Percentiles rank a stretch among this genome's conserved stretches.
Evolutionary conservation across 306 rosid genomes (phyloP).

Genomic region (Glycyrrhiza uralensis): DNA sequence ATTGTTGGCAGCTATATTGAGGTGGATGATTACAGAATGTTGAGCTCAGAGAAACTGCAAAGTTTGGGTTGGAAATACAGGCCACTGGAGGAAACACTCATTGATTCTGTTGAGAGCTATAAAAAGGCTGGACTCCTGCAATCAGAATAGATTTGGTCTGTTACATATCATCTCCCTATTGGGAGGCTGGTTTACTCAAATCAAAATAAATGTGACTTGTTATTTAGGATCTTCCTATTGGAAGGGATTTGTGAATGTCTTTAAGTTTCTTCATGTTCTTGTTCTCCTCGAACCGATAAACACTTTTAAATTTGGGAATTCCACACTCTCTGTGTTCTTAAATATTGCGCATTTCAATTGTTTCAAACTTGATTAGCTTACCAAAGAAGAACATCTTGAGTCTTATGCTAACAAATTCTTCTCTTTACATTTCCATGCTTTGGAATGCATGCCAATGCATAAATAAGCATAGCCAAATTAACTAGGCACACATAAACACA

Average conservation of each 20-base stretch:
- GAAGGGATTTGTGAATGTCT: constrained; percentile 6
- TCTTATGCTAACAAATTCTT: neutral
- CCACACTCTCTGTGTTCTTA: neutral
- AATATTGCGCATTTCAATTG: too few species aligned
- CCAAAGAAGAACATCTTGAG: too few species aligned
- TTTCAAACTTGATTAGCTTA: neutral
- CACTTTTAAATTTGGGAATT: neutral
- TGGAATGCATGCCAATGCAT: too few species aligned
- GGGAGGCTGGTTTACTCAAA: neutral
- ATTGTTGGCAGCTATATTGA: constrained; percentile 41
- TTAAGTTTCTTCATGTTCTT: neutral
- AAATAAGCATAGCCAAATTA: too few species aligned
- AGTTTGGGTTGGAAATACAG: constrained; percentile 58
- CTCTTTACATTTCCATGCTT: too few species aligned
- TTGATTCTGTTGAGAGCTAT: constrained; percentile 57
- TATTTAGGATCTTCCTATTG: neutral
- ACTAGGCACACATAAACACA: neutral
- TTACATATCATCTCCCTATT: neutral
- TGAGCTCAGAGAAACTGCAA: constrained; percentile 54
- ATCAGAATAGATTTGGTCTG: constrained; percentile 7
- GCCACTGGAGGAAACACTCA: constrained; percentile 52
- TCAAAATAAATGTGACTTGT: neutral
- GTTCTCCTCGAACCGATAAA: neutral
- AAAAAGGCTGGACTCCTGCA: constrained; percentile 30
- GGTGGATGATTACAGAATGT: neutral